Evolutionary conservation across 305 asterid species (phyloP), one percentile per base, ranked within the genome.

Genomic region (Stenogyne calaminthoides): DNA sequence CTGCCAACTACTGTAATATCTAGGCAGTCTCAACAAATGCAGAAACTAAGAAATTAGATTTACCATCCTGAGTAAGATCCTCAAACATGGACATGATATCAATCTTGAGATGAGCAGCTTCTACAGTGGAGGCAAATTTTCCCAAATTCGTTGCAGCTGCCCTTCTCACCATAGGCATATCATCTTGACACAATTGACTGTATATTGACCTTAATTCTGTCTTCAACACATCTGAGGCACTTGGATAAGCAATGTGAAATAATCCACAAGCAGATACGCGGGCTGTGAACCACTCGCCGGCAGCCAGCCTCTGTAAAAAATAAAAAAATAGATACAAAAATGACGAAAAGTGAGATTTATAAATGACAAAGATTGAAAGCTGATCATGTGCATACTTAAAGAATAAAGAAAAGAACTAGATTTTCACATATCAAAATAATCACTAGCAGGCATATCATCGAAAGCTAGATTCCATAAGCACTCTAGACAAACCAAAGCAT

Each of bases 141-240:
- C 94, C 96, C 81, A 92, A 82, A 85, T 92, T 92, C 25, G 97
- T 88, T 42, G 98, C 96, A 67, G 96, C 96, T 47, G 98, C 91
- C 83, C 98, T 90, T 83, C 97, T 81, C 76, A 90, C 98, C 97
- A 92, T 92, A 62, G 98, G 98, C 97, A 92, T 90, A 79, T 90
- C 98, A 72, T 92, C 98, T 83, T 90, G 98, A 78, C 97, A 92
- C 81, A 92, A 68, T 73, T 92, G 98, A 72, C 93, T 88, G 73
- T 90, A 92, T 73, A 86, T 78, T 20, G 97, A 79, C 80, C 97
- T 84, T 69, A 88, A 80, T 73, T 90, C 97, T 20, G 96, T 84
- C 89, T 92, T 92, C 69, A 92, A 77, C 79, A 72, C 61, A 56
- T 88, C 95, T 39, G 98, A 73, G 76, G 96, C 97, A 86, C 96